phyloP scores from a whole-genome alignment of 352 stramenopile species.

The Phytophthora palmivora region DNA sequence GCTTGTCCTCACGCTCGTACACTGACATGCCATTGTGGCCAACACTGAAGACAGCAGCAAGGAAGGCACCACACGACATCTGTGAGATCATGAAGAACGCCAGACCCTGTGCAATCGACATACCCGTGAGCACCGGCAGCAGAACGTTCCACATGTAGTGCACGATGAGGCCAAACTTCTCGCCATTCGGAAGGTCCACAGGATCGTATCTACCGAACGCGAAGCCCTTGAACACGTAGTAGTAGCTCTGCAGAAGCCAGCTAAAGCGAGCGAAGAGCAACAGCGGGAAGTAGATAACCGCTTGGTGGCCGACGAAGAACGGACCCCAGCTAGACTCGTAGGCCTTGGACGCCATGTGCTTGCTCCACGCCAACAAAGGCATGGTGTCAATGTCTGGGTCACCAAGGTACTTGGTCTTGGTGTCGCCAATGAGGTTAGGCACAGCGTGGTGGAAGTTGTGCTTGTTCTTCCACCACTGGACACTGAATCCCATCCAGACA shows the following conservation, averaged over 20 bases:
- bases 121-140: conserved; percentile 67
- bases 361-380: conserved; percentile 97
- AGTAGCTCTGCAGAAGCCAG: conserved; percentile 97
- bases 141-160: conserved; percentile 95
- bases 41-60: conserved; percentile 97
- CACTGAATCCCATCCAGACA: conserved; percentile 98
- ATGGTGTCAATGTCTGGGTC: conserved; percentile 99
- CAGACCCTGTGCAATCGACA: conserved; percentile 75
- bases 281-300: conserved; percentile 97
- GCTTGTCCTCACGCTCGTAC: conserved; percentile 95
- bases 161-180: conserved; percentile 76
- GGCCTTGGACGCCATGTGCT: conserved; percentile 93
- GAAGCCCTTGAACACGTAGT: conserved; percentile 93
- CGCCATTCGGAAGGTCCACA: conserved; percentile 86
- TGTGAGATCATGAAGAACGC: conserved; percentile 88
- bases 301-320: conserved; percentile 95
- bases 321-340: conserved; percentile 81
- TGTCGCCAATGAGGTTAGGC: conserved; percentile 95
- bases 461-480: conserved; percentile 98
- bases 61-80: conserved; percentile 93
- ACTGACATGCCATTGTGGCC: conserved; percentile 99
- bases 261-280: conserved; percentile 96
- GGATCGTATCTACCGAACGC: conserved; percentile 86
- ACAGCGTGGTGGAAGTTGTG: conserved; percentile 99
- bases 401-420: conserved; percentile 79